Conservation (phyloP, 768 basidiomycete genomes). For the Trametes cinnabarina region DNA sequence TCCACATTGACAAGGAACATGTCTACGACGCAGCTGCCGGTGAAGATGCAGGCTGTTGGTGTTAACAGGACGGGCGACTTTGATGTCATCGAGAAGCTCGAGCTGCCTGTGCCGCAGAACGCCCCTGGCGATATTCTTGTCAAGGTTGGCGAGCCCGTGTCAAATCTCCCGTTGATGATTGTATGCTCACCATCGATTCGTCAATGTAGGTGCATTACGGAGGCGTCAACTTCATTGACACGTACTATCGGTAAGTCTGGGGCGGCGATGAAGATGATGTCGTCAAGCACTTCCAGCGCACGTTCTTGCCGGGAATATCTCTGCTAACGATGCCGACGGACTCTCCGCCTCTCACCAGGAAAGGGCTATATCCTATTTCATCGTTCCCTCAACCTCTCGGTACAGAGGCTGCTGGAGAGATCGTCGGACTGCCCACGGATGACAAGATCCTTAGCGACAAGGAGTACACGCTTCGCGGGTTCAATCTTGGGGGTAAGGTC, state of each 20-base stretch:
- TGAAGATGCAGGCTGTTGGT: conserved; percentile 59
- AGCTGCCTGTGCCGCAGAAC: conserved; percentile 62
- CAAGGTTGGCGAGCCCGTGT: conserved; percentile 31
- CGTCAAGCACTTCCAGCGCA: no score
- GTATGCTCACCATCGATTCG: background rate
- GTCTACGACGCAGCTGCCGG: conserved; percentile 8
- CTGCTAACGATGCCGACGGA: no score
- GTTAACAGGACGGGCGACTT: conserved; percentile 72
- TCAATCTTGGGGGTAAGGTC: conserved; percentile 65
- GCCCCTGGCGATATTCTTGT: conserved; percentile 58
- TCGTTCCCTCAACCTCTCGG: conserved; percentile 69
- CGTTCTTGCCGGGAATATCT: no score
- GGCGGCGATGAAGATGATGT: no score
- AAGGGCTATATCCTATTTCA: conserved; percentile 61
- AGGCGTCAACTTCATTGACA: conserved; percentile 87
- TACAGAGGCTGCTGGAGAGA: conserved; percentile 72
- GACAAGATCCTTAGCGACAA: conserved; percentile 53
- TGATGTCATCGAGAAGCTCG: conserved; percentile 71
- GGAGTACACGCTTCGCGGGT: conserved; percentile 62
- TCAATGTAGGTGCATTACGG: conserved; percentile 60
- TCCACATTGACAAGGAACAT: background rate
- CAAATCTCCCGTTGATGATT: background rate
- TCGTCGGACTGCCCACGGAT: conserved; percentile 74
- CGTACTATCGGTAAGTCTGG: conserved; percentile 67
- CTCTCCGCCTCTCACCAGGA: conserved; percentile 30